phyloP scores from a whole-genome alignment of 2,329 filamentous ascomycete species.

The Exophiala sideris region DNA sequence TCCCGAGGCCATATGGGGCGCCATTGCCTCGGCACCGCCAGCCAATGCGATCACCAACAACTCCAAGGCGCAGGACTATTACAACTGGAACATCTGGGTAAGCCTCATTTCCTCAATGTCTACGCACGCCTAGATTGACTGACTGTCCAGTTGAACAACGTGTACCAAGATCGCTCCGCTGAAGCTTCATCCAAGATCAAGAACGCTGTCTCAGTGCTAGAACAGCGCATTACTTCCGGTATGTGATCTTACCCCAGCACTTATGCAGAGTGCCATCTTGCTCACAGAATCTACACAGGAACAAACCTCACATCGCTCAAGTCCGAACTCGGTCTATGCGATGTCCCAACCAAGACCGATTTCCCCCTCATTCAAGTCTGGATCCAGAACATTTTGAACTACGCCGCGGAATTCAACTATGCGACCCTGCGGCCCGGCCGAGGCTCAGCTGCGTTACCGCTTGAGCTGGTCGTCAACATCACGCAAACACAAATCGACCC shows the following conservation, averaged over 20 bases:
- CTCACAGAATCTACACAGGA: not conserved
- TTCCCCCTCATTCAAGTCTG: too few relatives aligned
- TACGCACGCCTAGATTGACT: not conserved
- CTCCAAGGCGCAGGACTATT: not conserved
- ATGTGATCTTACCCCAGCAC: too few relatives aligned
- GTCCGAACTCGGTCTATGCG: not conserved
- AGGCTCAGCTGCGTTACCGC: too few relatives aligned
- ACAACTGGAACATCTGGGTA: not conserved
- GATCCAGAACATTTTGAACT: too few relatives aligned
- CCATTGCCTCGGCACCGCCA: constrained; percentile 1
- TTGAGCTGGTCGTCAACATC: not conserved
- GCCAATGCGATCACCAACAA: not conserved
- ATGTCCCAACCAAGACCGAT: not conserved
- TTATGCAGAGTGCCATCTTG: too few relatives aligned
- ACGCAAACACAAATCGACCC: not conserved
- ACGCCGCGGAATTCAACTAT: too few relatives aligned
- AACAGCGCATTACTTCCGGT: not conserved
- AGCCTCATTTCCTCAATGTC: not conserved
- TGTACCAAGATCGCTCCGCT: constrained; percentile 1
- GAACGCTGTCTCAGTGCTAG: not conserved
- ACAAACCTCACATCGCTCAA: not conserved
- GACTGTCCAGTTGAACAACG: not conserved
- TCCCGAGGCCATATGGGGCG: not conserved
- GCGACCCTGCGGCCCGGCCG: too few relatives aligned
- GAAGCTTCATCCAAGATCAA: constrained; percentile 4